A percentile compares a stretch with the other conserved stretches of the same genome.
Evolutionary conservation across 495 filamentous ascomycete species (phyloP).

Genomic region (Pyronema omphalodes): DNA sequence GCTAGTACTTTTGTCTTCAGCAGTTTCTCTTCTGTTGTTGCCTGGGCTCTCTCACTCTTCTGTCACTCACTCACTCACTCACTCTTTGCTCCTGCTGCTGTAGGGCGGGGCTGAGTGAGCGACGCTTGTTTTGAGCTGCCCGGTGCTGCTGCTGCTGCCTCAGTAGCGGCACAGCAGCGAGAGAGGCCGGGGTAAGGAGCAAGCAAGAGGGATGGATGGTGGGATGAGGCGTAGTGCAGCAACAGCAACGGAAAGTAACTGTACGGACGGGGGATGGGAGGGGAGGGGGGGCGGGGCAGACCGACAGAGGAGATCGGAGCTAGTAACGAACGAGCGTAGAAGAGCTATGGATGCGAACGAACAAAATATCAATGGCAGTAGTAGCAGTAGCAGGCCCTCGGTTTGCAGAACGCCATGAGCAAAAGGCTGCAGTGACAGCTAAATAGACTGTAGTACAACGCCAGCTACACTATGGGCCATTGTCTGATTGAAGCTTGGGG

Average conservation of each 20-base stretch:
- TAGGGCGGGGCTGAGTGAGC: not conserved
- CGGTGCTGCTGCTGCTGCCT: not conserved
- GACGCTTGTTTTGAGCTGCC: too few species aligned
- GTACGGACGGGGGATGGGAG: not conserved
- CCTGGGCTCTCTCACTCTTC: too few species aligned
- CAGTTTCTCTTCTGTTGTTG: too few species aligned
- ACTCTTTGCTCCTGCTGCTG: not conserved
- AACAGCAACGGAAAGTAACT: not conserved
- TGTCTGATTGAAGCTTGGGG: too few species aligned
- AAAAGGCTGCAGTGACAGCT: too few species aligned
- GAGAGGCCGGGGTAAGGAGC: not conserved
- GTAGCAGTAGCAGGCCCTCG: too few species aligned
- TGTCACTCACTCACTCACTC: too few species aligned
- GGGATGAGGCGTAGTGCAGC: not conserved
- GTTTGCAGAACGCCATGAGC: too few species aligned
- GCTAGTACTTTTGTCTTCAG: too few species aligned
- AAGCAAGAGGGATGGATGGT: not conserved
- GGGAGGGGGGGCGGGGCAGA: not conserved
- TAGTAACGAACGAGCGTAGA: not conserved
- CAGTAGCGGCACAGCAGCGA: not conserved
- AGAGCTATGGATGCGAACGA: not conserved
- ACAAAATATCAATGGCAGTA: too few species aligned
- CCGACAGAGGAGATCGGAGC: constrained; percentile 3
- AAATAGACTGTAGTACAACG: too few species aligned
- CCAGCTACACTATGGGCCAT: too few species aligned